Percentiles rank a stretch among this genome's conserved stretches.
phyloP scores from a whole-genome alignment of 139 green algal species.

The Coccomyxa sp. region DNA sequence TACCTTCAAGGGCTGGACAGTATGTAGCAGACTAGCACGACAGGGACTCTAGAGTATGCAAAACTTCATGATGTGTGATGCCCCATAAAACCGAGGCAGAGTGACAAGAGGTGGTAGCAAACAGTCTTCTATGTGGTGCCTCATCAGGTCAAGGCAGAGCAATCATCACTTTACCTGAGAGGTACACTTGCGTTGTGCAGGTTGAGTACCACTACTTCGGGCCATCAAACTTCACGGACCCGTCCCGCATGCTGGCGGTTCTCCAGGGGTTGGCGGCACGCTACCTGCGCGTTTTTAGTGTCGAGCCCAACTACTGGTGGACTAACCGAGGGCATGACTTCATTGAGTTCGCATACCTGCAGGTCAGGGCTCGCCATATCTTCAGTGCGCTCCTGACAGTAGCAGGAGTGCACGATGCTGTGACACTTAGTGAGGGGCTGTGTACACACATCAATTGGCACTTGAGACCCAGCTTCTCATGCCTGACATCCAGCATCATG shows the following conservation, averaged over 20 bases:
- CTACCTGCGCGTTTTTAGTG: conserved; percentile 12
- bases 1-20: no score
- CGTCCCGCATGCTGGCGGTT: neutral
- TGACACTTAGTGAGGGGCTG: neutral
- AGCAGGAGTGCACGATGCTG: neutral
- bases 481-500: neutral
- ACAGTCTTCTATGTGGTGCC: neutral
- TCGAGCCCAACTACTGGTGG: conserved; percentile 18
- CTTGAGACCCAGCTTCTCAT: neutral
- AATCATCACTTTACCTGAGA: neutral
- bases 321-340: conserved; percentile 11
- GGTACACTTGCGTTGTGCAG: neutral
- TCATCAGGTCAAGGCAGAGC: neutral
- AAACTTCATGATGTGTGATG: neutral
- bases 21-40: no score
- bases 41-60: no score
- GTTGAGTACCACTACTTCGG: conserved; percentile 17
- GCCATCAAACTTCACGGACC: neutral
- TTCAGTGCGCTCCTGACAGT: neutral
- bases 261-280: neutral
- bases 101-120: neutral
- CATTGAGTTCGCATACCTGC: conserved; percentile 18
- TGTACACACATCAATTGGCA: neutral
- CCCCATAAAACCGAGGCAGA: neutral
- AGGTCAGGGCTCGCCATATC: neutral